Evolutionary conservation across 139 green algal genomes (phyloP).

Genomic region (Choricystis sp.): DNA sequence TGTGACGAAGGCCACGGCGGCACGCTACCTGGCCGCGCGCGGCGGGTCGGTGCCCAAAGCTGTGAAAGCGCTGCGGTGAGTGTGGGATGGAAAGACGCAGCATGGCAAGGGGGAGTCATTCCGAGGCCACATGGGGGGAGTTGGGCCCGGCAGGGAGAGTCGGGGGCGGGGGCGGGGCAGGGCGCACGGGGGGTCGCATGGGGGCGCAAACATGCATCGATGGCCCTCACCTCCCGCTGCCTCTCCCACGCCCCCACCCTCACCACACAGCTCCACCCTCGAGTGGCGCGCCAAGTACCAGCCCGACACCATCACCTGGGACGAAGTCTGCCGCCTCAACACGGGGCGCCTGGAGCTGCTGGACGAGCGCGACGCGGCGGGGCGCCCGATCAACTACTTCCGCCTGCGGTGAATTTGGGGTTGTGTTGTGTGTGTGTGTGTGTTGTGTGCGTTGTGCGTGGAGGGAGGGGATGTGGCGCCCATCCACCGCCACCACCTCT

Average conservation of each 20-base stretch:
- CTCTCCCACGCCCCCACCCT: neutral
- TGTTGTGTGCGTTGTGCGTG: neutral
- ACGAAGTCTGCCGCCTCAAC: neutral
- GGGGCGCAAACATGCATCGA: neutral
- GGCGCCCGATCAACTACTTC: constrained; percentile 1
- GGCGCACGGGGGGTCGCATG: too few species aligned
- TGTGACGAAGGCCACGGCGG: neutral
- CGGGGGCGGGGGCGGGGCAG: too few species aligned
- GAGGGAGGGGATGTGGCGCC: neutral
- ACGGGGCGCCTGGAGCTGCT: neutral
- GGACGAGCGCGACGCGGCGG: neutral
- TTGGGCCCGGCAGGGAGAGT: too few species aligned
- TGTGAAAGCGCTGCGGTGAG: neutral
- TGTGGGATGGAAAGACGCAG: too few species aligned
- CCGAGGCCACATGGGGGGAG: too few species aligned
- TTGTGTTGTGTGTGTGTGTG: neutral
- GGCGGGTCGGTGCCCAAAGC: neutral
- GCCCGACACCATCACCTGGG: constrained; percentile 2
- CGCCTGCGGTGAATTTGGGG: neutral
- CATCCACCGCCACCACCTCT: neutral
- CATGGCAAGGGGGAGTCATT: too few species aligned
- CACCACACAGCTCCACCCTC: neutral
- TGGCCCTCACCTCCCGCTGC: neutral
- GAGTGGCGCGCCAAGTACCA: neutral
- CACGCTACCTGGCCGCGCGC: neutral